Evolutionary conservation across 345 rosid genomes (phyloP).

Genomic region (Gossypium raimondii): DNA sequence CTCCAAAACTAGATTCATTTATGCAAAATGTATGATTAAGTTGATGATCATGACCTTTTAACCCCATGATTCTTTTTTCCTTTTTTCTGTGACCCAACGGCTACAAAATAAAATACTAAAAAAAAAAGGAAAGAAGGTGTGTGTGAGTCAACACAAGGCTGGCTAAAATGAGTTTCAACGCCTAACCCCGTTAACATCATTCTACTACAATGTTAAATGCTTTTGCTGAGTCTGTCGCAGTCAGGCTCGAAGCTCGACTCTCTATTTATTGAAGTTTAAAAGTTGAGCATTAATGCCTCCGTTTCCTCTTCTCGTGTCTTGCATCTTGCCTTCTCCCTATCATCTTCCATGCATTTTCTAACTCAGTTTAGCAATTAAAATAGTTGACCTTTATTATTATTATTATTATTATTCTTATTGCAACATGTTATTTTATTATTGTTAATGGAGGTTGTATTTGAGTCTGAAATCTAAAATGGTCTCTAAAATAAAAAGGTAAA

Average conservation of each 20-base stretch:
- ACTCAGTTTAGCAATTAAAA: not conserved
- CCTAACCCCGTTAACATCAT: slow-evolving; percentile 17
- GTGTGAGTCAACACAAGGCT: slow-evolving; percentile 1
- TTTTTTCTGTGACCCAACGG: not conserved
- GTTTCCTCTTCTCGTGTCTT: not conserved
- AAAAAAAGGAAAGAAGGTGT: not conserved
- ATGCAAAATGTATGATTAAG: not conserved
- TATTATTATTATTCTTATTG: too few relatives aligned
- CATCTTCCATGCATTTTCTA: not conserved
- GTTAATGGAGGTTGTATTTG: too few relatives aligned
- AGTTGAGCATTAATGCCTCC: not conserved
- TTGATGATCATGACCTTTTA: not conserved
- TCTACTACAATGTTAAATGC: not conserved
- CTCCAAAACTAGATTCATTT: too few relatives aligned
- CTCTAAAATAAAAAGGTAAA: too few relatives aligned
- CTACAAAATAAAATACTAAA: not conserved
- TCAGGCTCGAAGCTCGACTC: not conserved
- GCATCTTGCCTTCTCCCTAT: not conserved
- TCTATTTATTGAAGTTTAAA: not conserved
- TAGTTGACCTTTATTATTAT: not conserved
- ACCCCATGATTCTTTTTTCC: too few relatives aligned
- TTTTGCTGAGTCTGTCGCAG: not conserved
- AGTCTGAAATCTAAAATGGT: too few relatives aligned
- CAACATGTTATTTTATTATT: not conserved
- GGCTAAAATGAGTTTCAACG: slow-evolving; percentile 16